Base-by-base conservation (phyloP, 164 flowering plant species). In the Houttuynia cordata region DNA sequence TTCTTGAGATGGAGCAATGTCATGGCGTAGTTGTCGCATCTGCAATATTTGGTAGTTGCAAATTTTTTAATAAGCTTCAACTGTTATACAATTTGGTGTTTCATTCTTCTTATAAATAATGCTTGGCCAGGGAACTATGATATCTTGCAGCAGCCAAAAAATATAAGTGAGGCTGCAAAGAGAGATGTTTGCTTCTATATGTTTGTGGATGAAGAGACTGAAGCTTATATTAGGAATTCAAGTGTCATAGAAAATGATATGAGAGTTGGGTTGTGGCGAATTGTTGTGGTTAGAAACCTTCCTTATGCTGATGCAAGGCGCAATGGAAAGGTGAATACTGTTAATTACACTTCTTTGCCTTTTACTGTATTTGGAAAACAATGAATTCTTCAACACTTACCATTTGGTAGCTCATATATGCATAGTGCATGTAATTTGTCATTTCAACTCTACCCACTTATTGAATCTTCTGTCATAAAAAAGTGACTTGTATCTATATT, bases 131-230 rank as follows among this genome's bases (percentile, higher is more conserved):
- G 96, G 67, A 87, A 84, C 69, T 93, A 82, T 78, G 98, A 93
- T 68, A 57, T 82, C 49, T 76, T 93, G 60, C 92, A 85, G 56
- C 92, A 93, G 68, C 99, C 97, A 17, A 73, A 55, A 62, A 83
- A 86, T 62, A 78, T 88, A 59, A 82, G 96, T 78, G 81, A 81
- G 60, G 64, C 62, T 53, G 75, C 99, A 56, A 79, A 67, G 73
- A 68, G 68, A 67, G 73, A 72, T 66, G 72, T 85, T 55, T 84
- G 83, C 51, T 93, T 93, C 62, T 88, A 64, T 66, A 88, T 93
- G 97, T 93, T 93, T 74, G 69, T 93, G 62, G 99, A 93, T 78
- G 95, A 87, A 69, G 91, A 86, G 64, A 93, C 99, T 24, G 86
- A 84, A 76, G 79, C 82, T 52, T 81, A 73, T 68, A 71, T 93